Evolutionary conservation across 2,329 filamentous ascomycete genomes (phyloP).

Genomic region (Xylaria multiplex): DNA sequence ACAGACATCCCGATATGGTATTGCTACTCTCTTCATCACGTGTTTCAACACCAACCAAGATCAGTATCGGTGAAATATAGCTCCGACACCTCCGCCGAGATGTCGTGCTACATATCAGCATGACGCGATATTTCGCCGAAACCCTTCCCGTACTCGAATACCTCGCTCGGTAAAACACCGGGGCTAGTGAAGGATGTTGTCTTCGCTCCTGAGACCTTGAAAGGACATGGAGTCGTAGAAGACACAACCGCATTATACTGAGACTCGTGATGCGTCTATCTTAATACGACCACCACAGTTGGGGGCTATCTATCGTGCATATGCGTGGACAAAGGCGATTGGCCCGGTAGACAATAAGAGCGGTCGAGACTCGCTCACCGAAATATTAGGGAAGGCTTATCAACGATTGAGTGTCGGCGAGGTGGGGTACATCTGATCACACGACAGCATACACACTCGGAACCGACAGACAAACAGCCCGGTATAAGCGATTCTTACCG

Average conservation of each 20-base stretch:
- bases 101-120: conserved; percentile 20
- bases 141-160: not conserved
- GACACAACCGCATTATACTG: not conserved
- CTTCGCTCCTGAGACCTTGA: not conserved
- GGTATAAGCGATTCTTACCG: not conserved
- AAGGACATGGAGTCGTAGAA: not conserved
- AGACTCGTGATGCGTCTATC: not conserved
- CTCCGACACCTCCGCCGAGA: conserved; percentile 6
- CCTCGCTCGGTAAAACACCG: conserved; percentile 4
- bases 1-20: not conserved
- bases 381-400: conserved; percentile 19
- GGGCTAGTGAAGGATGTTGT: conserved; percentile 2
- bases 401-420: not conserved
- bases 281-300: not conserved
- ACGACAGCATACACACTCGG: conserved; percentile 14
- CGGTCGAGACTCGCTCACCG: conserved; percentile 25
- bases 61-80: conserved; percentile 19
- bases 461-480: not conserved
- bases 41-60: conserved; percentile 12
- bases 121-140: conserved; percentile 9
- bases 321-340: conserved; percentile 21
- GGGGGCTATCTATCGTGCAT: conserved; percentile 1
- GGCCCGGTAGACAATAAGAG: conserved; percentile 4
- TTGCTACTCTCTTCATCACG: conserved; percentile 8
- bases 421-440: conserved; percentile 27